phyloP scores from a whole-genome alignment of 768 basidiomycete species.

The Serendipita vermifera region DNA sequence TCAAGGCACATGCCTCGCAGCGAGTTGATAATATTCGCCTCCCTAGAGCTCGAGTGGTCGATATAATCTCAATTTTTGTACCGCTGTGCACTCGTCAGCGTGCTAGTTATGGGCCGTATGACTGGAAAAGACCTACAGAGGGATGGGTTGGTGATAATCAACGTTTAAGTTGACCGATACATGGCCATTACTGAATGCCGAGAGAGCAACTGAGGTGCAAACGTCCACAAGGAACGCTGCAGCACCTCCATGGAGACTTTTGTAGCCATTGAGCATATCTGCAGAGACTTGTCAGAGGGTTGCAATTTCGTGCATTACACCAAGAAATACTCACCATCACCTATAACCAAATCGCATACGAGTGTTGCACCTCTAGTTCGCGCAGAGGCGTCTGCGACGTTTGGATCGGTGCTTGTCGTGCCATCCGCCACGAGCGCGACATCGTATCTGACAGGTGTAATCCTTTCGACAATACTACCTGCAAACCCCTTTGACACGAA shows the following conservation, averaged over 20 bases:
- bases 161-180: background rate
- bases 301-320: background rate
- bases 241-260: background rate
- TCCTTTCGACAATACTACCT: background rate
- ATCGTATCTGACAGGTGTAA: background rate
- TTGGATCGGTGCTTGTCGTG: too few species aligned
- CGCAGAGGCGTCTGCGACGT: background rate
- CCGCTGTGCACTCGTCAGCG: background rate
- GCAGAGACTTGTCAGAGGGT: background rate
- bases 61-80: background rate
- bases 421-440: background rate
- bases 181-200: background rate
- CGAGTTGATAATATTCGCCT: background rate
- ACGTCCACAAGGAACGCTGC: background rate
- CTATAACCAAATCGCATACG: background rate
- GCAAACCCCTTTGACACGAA: background rate
- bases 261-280: conserved; percentile 4
- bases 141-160: background rate
- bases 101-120: too few species aligned
- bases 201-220: background rate
- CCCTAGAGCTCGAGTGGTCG: background rate
- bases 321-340: background rate
- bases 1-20: background rate
- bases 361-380: background rate
- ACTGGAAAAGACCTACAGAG: background rate